phyloP scores from a whole-genome alignment of 2,329 filamentous ascomycete genomes.

The Pseudonectria foliicola region DNA sequence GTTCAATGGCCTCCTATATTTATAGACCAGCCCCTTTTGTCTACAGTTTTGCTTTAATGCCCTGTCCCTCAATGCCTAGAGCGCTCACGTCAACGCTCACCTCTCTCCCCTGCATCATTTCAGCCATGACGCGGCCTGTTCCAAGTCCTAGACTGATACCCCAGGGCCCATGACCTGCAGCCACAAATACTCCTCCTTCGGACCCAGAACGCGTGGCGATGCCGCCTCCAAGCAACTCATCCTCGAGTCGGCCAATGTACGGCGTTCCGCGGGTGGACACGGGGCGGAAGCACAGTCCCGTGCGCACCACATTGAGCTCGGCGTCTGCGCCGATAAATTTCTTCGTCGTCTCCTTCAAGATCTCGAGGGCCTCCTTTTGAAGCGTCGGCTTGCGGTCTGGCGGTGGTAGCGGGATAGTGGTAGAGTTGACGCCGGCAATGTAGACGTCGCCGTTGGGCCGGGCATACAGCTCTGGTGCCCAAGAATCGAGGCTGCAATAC shows the following conservation, averaged over 20 bases:
- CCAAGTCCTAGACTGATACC: slow-evolving; percentile 59
- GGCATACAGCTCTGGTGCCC: slow-evolving; percentile 66
- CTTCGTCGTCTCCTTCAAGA: slow-evolving; percentile 41
- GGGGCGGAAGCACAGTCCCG: slow-evolving; percentile 67
- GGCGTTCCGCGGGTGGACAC: slow-evolving; percentile 58
- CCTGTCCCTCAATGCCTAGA: slow-evolving; percentile 8
- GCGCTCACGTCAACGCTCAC: slow-evolving; percentile 50
- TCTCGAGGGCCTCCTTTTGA: slow-evolving; percentile 31
- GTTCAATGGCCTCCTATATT: too few species aligned
- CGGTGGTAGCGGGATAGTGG: slow-evolving; percentile 51
- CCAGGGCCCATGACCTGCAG: slow-evolving; percentile 71
- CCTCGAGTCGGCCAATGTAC: slow-evolving; percentile 51
- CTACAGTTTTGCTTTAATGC: neutral
- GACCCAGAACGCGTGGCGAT: slow-evolving; percentile 33
- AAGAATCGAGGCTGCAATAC: slow-evolving; percentile 55
- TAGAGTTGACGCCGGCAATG: slow-evolving; percentile 63
- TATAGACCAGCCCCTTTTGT: too few species aligned
- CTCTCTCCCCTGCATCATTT: slow-evolving; percentile 55
- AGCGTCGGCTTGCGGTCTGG: slow-evolving; percentile 15
- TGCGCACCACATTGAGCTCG: slow-evolving; percentile 55
- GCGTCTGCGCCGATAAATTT: slow-evolving; percentile 39
- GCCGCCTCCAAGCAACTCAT: slow-evolving; percentile 45
- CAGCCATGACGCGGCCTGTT: slow-evolving; percentile 63
- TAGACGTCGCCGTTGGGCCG: slow-evolving; percentile 63
- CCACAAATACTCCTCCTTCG: slow-evolving; percentile 61